Conservation (phyloP, 2,329 filamentous ascomycete genomes). For the Penicillium glabrum region DNA sequence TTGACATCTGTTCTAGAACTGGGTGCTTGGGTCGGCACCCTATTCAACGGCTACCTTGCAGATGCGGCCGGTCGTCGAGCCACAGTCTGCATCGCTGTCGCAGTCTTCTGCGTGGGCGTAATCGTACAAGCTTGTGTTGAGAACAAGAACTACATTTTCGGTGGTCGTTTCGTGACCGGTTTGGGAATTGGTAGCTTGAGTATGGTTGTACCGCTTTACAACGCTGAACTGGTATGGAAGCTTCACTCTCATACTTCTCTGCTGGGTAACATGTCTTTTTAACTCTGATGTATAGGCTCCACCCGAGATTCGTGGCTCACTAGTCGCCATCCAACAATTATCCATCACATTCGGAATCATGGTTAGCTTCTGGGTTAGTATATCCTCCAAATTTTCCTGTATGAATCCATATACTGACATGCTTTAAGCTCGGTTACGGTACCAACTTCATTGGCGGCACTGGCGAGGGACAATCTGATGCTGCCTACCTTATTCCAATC, state of each 20-base stretch:
- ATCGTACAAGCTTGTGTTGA: slow-evolving; percentile 28
- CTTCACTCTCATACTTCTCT: not conserved
- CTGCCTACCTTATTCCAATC: slow-evolving; percentile 47
- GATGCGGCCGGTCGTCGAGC: slow-evolving; percentile 29
- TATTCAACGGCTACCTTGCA: slow-evolving; percentile 30
- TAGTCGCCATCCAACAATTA: slow-evolving; percentile 37
- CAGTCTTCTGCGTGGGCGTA: slow-evolving; percentile 30
- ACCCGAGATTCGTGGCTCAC: slow-evolving; percentile 35
- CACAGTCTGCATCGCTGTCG: slow-evolving; percentile 24
- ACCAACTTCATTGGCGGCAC: slow-evolving; percentile 63
- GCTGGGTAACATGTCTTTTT: not conserved
- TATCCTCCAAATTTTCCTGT: not conserved
- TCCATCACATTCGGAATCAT: slow-evolving; percentile 40
- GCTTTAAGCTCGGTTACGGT: slow-evolving; percentile 26
- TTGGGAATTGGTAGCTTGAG: slow-evolving; percentile 35
- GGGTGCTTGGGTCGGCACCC: slow-evolving; percentile 30
- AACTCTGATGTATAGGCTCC: slow-evolving; percentile 16
- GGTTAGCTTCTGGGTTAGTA: slow-evolving; percentile 34
- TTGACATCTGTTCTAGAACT: slow-evolving; percentile 28
- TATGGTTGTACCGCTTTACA: slow-evolving; percentile 37
- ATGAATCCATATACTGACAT: not conserved
- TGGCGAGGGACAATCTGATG: slow-evolving; percentile 43
- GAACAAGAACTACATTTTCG: slow-evolving; percentile 27
- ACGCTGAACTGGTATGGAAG: slow-evolving; percentile 22
- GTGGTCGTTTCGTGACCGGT: slow-evolving; percentile 36